These are phyloP conservation scores for Viridothelium virens DNA, from an alignment of 495 filamentous ascomycete genomes.

Conservation along the genomic window DNA sequence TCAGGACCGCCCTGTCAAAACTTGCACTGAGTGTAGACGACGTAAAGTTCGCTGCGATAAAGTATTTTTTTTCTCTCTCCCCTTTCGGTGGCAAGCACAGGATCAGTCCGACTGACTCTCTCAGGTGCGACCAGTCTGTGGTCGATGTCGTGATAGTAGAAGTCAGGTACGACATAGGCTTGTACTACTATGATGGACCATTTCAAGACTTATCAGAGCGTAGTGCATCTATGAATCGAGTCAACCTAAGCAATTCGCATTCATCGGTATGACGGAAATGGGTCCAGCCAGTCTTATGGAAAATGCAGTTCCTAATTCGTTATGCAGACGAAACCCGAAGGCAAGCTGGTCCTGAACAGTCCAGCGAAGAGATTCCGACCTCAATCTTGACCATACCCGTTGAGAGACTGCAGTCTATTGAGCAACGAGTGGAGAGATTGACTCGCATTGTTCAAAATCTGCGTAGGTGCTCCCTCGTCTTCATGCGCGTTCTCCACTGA, in stretches of 20 bases:
- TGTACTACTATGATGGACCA: background rate
- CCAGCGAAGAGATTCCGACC: background rate
- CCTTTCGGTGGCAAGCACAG: too few species aligned
- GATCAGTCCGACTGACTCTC: background rate
- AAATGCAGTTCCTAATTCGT: background rate
- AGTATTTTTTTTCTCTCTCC: background rate
- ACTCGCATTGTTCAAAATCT: background rate
- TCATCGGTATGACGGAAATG: background rate
- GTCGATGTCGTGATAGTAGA: conserved; percentile 6
- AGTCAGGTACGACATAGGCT: background rate
- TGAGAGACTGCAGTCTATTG: background rate
- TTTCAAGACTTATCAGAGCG: background rate
- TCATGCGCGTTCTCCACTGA: background rate
- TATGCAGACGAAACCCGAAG: background rate
- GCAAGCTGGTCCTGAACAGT: background rate
- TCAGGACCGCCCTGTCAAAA: background rate
- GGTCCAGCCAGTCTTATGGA: too few species aligned
- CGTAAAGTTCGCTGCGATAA: conserved; percentile 2
- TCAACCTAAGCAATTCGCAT: background rate
- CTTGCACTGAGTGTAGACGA: conserved; percentile 5
- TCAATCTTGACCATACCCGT: background rate
- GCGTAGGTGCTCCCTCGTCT: background rate
- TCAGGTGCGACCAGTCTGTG: conserved; percentile 3
- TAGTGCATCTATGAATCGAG: conserved; percentile 6
- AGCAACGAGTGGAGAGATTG: background rate